Evolutionary conservation across 495 filamentous ascomycete genomes (phyloP), one percentile per base, ranked within the genome.

Genomic region (Neurospora tetraspora): DNA sequence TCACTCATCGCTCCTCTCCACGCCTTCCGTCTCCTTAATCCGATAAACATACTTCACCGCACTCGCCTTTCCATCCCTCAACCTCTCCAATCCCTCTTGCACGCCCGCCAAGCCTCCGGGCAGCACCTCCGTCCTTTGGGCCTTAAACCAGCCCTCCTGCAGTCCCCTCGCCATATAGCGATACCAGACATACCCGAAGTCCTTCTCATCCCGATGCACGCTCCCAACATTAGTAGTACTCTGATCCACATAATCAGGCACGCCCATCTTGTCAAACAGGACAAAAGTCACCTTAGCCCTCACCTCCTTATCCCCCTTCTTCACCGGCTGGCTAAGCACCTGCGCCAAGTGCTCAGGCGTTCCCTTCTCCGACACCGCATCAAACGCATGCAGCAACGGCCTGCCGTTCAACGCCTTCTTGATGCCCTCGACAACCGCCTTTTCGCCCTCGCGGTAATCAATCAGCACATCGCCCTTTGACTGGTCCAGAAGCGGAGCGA

Each of bases 1-100:
- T 45, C 42, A 37, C 27, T 47, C 68, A 70, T 69, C 39, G 10
- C 31, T 6, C n/a, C 70, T 43, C 20, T 39, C 70, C 27, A 81
- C 77, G 5, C 82, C 80, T 72, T 83, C 81, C 34, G 90, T 92
- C 42, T 93, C 90, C 61, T 74, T 87, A 80, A 94, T 88, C 39
- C 88, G 79, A 71, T 91, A 89, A 2, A 93, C 87, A 81, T 91
- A 92, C 77, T 94, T 94, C 0, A 88, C 82, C 18, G 85, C 91
- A 71, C 87, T 89, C 68, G 88, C 90, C 75, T 88, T 90, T 0
- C 91, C 91, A 12, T 77, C 85, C 78, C 86, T 86, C 73, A 93
- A 78, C 71, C 89, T 83, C 73, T 78, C 77, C 77, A 94, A 73
- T 2, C 79, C 90, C 31, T 80, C 77, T 79, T 91, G 79, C 11